Percentiles rank a stretch among this genome's conserved stretches.
Conservation (phyloP, 2,329 filamentous ascomycete species). For the Aspergillus calidoustus region DNA sequence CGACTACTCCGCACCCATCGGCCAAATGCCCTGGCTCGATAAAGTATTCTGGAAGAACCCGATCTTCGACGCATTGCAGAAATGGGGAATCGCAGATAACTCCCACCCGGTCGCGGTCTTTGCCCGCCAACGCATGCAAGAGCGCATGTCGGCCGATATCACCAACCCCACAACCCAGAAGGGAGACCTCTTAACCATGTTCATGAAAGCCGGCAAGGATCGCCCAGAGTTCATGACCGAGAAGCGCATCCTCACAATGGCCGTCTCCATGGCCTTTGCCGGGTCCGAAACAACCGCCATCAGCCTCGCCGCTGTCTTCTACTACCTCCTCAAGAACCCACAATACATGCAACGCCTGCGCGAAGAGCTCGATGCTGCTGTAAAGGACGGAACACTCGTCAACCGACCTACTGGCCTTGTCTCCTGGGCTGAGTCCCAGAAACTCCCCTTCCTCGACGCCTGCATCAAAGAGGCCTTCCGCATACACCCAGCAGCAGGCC, state of each 20-base stretch:
- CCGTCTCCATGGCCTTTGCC: conserved; percentile 56
- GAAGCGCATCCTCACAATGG: conserved; percentile 34
- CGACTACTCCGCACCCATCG: conserved; percentile 48
- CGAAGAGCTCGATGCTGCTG: conserved; percentile 65
- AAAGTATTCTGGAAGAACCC: conserved; percentile 75
- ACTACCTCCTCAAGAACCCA: conserved; percentile 71
- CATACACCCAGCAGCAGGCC: conserved; percentile 40
- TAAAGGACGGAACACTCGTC: conserved; percentile 9
- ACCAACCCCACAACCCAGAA: conserved; percentile 12
- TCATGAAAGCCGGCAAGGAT: conserved; percentile 31
- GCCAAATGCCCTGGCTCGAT: conserved; percentile 76
- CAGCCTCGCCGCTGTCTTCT: conserved; percentile 71
- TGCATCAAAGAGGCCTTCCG: conserved; percentile 45
- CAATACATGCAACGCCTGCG: conserved; percentile 37
- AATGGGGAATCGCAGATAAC: conserved; percentile 29
- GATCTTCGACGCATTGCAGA: conserved; percentile 44
- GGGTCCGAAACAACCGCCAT: conserved; percentile 83
- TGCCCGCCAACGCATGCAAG: conserved; percentile 27
- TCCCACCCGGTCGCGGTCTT: conserved; percentile 31
- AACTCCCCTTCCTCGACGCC: conserved; percentile 41
- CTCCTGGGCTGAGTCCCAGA: conserved; percentile 19
- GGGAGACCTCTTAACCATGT: conserved; percentile 32
- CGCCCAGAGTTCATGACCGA: conserved; percentile 35
- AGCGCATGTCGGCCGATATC: conserved; percentile 22
- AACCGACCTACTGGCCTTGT: conserved; percentile 8